These are phyloP conservation scores for Fusarium pseudonygamai DNA, from an alignment of 2,329 filamentous ascomycete genomes.

Conservation along the genomic window DNA sequence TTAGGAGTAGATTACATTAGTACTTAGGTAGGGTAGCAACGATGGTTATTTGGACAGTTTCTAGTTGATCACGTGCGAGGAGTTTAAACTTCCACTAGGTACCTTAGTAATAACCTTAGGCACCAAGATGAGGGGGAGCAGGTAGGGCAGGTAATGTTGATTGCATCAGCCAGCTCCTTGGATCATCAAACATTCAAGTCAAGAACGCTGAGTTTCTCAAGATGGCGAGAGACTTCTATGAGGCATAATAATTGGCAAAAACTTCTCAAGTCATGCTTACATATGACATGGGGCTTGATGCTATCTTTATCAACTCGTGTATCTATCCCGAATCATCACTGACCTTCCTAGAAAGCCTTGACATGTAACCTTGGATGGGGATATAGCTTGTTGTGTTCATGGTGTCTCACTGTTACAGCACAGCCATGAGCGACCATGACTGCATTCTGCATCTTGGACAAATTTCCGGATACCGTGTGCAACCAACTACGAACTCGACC, in stretches of 20 bases:
- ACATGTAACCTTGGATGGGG: background rate
- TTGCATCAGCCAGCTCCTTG: background rate
- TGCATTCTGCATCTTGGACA: conserved; percentile 3
- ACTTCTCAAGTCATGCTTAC: background rate
- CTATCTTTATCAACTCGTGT: conserved; percentile 28
- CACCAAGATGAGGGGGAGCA: conserved; percentile 21
- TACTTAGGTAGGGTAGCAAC: background rate
- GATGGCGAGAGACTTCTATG: background rate
- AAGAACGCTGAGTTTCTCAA: background rate
- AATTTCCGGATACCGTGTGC: conserved; percentile 6
- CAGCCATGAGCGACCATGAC: conserved; percentile 4
- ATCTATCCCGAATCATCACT: conserved; percentile 3
- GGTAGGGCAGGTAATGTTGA: background rate
- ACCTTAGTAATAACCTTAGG: background rate
- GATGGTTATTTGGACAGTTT: background rate
- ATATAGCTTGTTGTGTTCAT: conserved; percentile 3
- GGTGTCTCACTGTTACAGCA: conserved; percentile 17
- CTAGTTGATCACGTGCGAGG: conserved; percentile 8
- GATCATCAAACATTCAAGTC: background rate
- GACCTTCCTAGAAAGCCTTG: background rate
- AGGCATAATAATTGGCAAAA: background rate
- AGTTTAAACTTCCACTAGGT: background rate
- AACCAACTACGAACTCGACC: conserved; percentile 4
- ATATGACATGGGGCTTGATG: background rate
- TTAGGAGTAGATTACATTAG: background rate